Evolutionary conservation across 1,284 basidiomycete species (phyloP).

Genomic region (Pascua sp.): DNA sequence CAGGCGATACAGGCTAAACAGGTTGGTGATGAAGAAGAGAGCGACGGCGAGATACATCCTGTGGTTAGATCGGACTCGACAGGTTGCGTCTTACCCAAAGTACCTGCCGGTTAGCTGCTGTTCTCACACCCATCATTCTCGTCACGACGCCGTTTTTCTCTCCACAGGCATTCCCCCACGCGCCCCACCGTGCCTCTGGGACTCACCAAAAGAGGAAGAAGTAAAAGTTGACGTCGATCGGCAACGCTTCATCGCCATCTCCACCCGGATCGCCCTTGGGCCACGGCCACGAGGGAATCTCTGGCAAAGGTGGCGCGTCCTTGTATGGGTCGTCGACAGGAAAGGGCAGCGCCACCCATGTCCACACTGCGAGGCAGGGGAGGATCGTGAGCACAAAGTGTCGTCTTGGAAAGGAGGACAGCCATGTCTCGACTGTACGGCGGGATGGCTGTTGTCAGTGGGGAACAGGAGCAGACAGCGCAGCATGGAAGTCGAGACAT

Average conservation of each 20-base stretch:
- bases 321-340: constrained; percentile 53
- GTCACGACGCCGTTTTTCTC: neutral
- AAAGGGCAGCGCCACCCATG: constrained; percentile 57
- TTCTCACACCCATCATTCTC: too few species aligned
- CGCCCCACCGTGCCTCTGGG: too few species aligned
- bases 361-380: constrained; percentile 55
- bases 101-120: constrained; percentile 29
- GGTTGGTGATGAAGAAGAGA: constrained; percentile 57
- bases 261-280: constrained; percentile 6
- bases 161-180: neutral
- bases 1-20: constrained; percentile 55
- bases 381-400: constrained; percentile 53
- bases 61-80: neutral
- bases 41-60: constrained; percentile 53
- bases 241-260: constrained; percentile 23
- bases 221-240: constrained; percentile 53
- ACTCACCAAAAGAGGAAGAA: constrained; percentile 52
- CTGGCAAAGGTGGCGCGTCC: constrained; percentile 41
- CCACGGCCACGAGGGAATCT: constrained; percentile 42
- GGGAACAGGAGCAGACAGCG: too few species aligned
- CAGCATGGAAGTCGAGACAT: too few species aligned
- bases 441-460: constrained; percentile 8
- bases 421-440: constrained; percentile 49
- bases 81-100: constrained; percentile 30
- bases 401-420: constrained; percentile 53